Evolutionary conservation across 208 protist species (phyloP).

Genomic region (Leishmania gerbilli): DNA sequence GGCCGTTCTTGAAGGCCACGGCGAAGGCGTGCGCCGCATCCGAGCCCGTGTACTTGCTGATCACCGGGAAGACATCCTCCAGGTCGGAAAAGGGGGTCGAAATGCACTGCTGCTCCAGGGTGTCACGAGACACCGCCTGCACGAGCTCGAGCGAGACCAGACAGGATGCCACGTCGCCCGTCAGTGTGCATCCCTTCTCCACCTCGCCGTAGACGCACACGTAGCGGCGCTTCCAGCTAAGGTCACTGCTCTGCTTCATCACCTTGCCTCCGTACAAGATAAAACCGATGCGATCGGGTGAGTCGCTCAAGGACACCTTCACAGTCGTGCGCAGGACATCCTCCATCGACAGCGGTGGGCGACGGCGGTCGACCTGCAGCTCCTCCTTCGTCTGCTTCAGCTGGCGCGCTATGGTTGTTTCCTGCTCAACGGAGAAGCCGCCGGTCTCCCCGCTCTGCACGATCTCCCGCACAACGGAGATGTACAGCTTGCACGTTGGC

Average conservation of each 20-base stretch:
- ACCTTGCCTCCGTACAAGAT: conserved; percentile 58
- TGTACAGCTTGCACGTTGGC: conserved; percentile 67
- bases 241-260: conserved; percentile 72
- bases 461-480: conserved; percentile 72
- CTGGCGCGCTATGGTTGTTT: conserved; percentile 44
- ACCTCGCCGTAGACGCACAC: conserved; percentile 72
- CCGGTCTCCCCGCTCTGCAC: conserved; percentile 47
- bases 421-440: conserved; percentile 42
- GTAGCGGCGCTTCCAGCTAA: conserved; percentile 74
- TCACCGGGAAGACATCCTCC: conserved; percentile 76
- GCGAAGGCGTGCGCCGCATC: conserved; percentile 70
- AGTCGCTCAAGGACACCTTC: conserved; percentile 48
- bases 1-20: conserved; percentile 74
- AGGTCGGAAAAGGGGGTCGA: conserved; percentile 65
- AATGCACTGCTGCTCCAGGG: conserved; percentile 75
- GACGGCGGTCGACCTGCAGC: conserved; percentile 45
- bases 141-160: conserved; percentile 53
- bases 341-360: conserved; percentile 46
- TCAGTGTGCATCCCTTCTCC: conserved; percentile 36
- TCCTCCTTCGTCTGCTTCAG: conserved; percentile 62
- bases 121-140: conserved; percentile 68
- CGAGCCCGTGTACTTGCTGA: conserved; percentile 74
- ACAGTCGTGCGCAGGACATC: conserved; percentile 41
- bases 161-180: conserved; percentile 52
- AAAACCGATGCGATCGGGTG: conserved; percentile 40